Evolutionary conservation across 352 stramenopile species (phyloP).

Genomic region (Phytopythium delawarense): DNA sequence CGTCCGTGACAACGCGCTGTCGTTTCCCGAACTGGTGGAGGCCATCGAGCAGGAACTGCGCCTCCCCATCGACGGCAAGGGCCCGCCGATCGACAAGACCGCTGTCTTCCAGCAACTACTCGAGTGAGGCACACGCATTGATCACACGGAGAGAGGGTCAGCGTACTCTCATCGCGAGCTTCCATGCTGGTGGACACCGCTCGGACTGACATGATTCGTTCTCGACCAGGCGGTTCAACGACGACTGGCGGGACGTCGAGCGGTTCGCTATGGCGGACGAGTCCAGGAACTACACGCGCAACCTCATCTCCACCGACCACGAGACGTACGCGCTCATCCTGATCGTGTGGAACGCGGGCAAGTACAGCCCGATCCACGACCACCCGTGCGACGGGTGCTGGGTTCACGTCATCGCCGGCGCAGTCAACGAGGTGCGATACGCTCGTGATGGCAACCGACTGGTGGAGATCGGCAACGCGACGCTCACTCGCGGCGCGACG

Average conservation of each 20-base stretch:
- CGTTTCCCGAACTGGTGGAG: conserved; percentile 37
- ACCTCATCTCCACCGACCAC: conserved; percentile 87
- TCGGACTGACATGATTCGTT: no score
- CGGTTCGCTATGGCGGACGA: conserved; percentile 69
- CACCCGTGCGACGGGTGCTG: conserved; percentile 86
- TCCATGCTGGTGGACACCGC: background rate
- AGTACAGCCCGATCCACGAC: conserved; percentile 83
- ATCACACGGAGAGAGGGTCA: background rate
- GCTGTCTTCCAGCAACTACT: conserved; percentile 29
- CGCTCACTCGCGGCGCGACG: conserved; percentile 21
- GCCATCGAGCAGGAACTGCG: conserved; percentile 38
- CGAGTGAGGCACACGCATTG: conserved; percentile 23
- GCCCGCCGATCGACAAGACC: conserved; percentile 35
- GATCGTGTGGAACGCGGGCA: conserved; percentile 89
- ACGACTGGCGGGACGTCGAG: conserved; percentile 41
- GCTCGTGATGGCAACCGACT: conserved; percentile 17
- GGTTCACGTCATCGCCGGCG: conserved; percentile 67
- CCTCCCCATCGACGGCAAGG: conserved; percentile 15
- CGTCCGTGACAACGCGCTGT: conserved; percentile 16
- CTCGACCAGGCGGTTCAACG: conserved; percentile 26
- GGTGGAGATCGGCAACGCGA: conserved; percentile 24
- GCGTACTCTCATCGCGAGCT: background rate
- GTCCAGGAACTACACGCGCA: conserved; percentile 87
- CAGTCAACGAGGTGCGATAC: conserved; percentile 73
- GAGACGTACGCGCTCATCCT: conserved; percentile 91